Evolutionary conservation across 192 early-diverging fungal genomes (phyloP).

Genomic region (Umbelopsis sp.): DNA sequence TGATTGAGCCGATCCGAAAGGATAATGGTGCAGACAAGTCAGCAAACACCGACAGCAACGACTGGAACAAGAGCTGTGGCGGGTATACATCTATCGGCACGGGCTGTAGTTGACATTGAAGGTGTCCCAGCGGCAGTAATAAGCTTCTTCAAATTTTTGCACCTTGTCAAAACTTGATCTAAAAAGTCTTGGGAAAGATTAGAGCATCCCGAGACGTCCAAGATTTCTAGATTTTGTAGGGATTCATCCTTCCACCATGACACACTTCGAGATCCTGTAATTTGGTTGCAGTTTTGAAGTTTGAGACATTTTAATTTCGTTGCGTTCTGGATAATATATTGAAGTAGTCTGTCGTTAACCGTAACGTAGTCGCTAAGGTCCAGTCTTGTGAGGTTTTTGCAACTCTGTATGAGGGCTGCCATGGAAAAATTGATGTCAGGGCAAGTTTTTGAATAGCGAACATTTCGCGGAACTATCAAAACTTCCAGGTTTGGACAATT

Average conservation of each 20-base stretch:
- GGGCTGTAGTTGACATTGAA: not conserved
- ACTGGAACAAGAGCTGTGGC: not conserved
- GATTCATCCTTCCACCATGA: not conserved
- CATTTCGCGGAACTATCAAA: not conserved
- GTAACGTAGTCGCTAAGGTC: slow-evolving; percentile 7
- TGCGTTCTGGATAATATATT: not conserved
- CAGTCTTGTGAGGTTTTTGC: not conserved
- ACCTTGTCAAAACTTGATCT: not conserved
- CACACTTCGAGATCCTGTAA: not conserved
- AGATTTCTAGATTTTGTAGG: not conserved
- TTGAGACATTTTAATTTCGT: not conserved
- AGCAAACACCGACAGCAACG: not conserved
- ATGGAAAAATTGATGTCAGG: not conserved
- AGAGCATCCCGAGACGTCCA: not conserved
- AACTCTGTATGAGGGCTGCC: not conserved
- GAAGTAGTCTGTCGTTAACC: not conserved
- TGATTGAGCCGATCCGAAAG: too few species aligned
- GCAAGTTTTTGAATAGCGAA: slow-evolving; percentile 6
- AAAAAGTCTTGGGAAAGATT: not conserved
- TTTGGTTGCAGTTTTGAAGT: slow-evolving; percentile 1
- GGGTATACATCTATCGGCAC: not conserved
- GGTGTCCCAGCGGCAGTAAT: not conserved
- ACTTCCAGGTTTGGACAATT: slow-evolving; percentile 2
- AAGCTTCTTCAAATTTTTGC: not conserved
- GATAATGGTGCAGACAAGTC: not conserved